phyloP scores from a whole-genome alignment of 192 early-diverging fungal genomes.

The Rhizophagus prolifer region DNA sequence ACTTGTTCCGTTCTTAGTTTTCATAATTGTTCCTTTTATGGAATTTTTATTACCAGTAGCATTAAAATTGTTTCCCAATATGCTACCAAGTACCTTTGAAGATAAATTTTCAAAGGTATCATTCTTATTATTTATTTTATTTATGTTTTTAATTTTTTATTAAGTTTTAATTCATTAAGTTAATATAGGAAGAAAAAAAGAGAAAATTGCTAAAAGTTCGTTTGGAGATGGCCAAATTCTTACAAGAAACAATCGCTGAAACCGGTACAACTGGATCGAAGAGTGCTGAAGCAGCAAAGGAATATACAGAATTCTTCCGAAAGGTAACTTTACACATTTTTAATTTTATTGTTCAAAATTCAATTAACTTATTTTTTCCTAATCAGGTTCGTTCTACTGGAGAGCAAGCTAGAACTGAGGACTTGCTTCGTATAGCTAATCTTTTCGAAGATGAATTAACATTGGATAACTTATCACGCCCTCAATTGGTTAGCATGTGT shows the following conservation, averaged over 20 bases:
- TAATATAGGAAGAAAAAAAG: slow-evolving; percentile 86
- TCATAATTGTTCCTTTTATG: slow-evolving; percentile 91
- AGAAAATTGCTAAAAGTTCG: slow-evolving; percentile 88
- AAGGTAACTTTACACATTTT: slow-evolving; percentile 48
- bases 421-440: slow-evolving; percentile 80
- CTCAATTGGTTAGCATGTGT: slow-evolving; percentile 93
- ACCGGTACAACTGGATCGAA: slow-evolving; percentile 58
- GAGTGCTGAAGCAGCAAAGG: slow-evolving; percentile 59
- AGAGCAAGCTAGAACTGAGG: slow-evolving; percentile 77
- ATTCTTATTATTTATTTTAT: not conserved
- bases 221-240: slow-evolving; percentile 91
- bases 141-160: not conserved
- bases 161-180: not conserved
- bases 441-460: slow-evolving; percentile 94
- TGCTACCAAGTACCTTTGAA: slow-evolving; percentile 96
- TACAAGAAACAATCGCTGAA: slow-evolving; percentile 94
- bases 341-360: not conserved
- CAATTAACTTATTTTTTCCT: not conserved
- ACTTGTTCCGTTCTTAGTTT: slow-evolving; percentile 88
- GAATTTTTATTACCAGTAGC: slow-evolving; percentile 92
- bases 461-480: slow-evolving; percentile 88
- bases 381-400: slow-evolving; percentile 77
- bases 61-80: slow-evolving; percentile 92
- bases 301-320: slow-evolving; percentile 74
- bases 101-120: slow-evolving; percentile 76